phyloP scores from a whole-genome alignment of 768 basidiomycete genomes.

The Favolaschia claudopus region DNA sequence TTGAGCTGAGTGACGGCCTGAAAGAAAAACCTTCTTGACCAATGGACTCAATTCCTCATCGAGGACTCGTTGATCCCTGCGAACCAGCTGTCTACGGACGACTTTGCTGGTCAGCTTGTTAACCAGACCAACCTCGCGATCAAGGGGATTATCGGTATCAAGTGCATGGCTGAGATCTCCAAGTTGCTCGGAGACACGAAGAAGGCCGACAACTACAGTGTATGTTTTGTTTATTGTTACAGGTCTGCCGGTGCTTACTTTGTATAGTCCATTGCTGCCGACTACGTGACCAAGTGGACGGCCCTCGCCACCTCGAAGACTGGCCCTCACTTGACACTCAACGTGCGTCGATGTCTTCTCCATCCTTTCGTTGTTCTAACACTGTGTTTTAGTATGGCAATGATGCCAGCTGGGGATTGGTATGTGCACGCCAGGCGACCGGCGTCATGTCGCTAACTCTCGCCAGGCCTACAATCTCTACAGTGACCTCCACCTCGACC shows the following conservation, averaged over 20 bases:
- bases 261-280: constrained; percentile 48
- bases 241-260: not conserved
- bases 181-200: constrained; percentile 47
- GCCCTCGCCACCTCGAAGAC: constrained; percentile 47
- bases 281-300: constrained; percentile 54
- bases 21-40: constrained; percentile 51
- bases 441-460: not conserved
- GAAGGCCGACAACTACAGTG: constrained; percentile 51
- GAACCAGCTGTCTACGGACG: constrained; percentile 62
- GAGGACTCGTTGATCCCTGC: constrained; percentile 58
- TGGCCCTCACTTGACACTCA: constrained; percentile 49
- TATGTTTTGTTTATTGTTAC: constrained; percentile 19
- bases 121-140: constrained; percentile 78
- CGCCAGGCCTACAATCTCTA: constrained; percentile 38
- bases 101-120: constrained; percentile 56
- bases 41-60: constrained; percentile 73
- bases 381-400: constrained; percentile 10
- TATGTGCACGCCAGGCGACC: constrained; percentile 40
- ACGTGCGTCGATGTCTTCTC: constrained; percentile 27
- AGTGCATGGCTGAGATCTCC: constrained; percentile 67
- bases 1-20: not conserved
- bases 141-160: constrained; percentile 74
- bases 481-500: constrained; percentile 50
- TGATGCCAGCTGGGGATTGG: constrained; percentile 45
- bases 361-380: not conserved